Evolutionary conservation across 73 alveolate genomes (phyloP).

Genomic region (Blepharisma stoltei): DNA sequence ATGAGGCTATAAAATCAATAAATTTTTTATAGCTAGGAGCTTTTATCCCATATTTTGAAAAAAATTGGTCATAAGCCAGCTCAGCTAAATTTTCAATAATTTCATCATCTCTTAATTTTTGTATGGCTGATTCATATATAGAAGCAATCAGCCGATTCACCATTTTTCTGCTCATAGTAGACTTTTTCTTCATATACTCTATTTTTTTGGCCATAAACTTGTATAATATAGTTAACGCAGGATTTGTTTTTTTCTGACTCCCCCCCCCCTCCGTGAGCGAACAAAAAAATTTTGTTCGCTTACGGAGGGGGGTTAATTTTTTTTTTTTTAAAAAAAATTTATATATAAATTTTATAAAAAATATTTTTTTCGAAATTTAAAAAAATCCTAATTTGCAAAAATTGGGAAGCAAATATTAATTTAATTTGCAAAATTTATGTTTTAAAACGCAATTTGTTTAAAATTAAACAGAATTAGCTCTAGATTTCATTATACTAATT

Average conservation of each 20-base stretch:
- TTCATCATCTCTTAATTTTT: neutral
- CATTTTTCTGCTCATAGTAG: constrained; percentile 19
- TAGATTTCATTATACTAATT: too few relatives aligned
- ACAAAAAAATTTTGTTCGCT: too few relatives aligned
- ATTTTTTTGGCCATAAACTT: neutral
- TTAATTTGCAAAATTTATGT: too few relatives aligned
- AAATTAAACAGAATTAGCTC: too few relatives aligned
- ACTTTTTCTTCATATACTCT: neutral
- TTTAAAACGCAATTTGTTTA: too few relatives aligned
- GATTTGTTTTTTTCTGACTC: constrained; percentile 7
- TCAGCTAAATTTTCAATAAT: constrained; percentile 18
- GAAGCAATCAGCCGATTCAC: neutral
- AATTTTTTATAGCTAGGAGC: neutral
- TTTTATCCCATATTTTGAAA: constrained; percentile 10
- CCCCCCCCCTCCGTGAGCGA: too few relatives aligned
- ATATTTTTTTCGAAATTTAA: neutral
- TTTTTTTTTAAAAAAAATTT: too few relatives aligned
- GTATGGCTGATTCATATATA: constrained; percentile 6
- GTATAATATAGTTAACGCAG: neutral
- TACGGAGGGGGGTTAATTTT: neutral
- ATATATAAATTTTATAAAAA: neutral
- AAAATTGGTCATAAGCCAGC: constrained; percentile 19
- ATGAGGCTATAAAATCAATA: constrained; percentile 1
- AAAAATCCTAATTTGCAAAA: too few relatives aligned
- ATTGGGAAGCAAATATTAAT: too few relatives aligned